Evolutionary conservation across 1,284 basidiomycete genomes (phyloP).

Genomic region (Papiliotrema flavescens): DNA sequence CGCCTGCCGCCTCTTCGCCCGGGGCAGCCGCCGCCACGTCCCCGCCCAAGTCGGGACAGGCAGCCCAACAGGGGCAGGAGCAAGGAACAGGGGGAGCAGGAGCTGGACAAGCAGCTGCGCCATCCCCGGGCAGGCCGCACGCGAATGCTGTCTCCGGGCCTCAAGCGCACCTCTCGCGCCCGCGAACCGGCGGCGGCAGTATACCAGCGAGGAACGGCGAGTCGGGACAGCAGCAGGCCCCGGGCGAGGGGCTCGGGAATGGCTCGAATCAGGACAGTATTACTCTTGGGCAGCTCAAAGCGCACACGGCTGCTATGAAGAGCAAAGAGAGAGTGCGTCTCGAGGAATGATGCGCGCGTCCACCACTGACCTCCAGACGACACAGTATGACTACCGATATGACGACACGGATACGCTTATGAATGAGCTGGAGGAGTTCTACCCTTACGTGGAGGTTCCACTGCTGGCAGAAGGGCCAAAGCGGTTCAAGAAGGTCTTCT

Average conservation of each 20-base stretch:
- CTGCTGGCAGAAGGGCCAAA: slow-evolving; percentile 83
- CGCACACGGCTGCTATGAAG: slow-evolving; percentile 20
- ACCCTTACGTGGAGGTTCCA: slow-evolving; percentile 93
- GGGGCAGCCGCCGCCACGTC: neutral
- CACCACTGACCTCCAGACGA: neutral
- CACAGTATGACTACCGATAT: slow-evolving; percentile 82
- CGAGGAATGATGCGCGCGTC: neutral
- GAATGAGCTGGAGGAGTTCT: slow-evolving; percentile 97
- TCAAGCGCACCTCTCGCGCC: neutral
- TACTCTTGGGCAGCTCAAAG: slow-evolving; percentile 34
- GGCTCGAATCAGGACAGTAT: slow-evolving; percentile 24
- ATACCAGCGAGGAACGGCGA: neutral
- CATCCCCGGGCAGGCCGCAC: neutral
- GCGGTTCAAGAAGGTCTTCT: slow-evolving; percentile 79
- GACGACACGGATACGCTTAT: slow-evolving; percentile 93
- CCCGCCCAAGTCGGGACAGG: neutral
- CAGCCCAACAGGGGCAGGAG: neutral
- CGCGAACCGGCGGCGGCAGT: slow-evolving; percentile 8
- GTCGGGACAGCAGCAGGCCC: neutral
- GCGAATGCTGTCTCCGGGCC: neutral
- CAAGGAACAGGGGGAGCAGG: no score
- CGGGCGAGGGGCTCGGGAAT: neutral
- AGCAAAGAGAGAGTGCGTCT: slow-evolving; percentile 27
- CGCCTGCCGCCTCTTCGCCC: neutral
- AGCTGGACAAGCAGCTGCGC: no score